Evolutionary conservation across 2,329 filamentous ascomycete species (phyloP).

Genomic region (Seiridium cupressi): DNA sequence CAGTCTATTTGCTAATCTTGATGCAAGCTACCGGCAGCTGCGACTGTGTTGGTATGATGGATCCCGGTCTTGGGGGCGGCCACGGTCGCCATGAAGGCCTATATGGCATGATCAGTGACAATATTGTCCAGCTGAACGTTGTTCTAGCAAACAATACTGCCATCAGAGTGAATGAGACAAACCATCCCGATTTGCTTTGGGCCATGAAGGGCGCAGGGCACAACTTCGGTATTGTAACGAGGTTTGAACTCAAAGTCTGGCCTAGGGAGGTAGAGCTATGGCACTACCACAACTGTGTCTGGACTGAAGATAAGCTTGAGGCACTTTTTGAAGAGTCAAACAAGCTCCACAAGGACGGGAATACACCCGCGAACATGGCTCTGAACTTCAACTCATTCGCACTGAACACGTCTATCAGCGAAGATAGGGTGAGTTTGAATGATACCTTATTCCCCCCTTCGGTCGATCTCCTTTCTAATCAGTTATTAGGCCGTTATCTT

Average conservation of each 20-base stretch:
- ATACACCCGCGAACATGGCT: not conserved
- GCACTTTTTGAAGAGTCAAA: slow-evolving; percentile 18
- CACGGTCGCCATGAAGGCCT: slow-evolving; percentile 9
- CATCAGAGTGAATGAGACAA: slow-evolving; percentile 35
- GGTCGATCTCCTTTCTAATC: not conserved
- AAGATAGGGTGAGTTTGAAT: not conserved
- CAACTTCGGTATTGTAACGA: slow-evolving; percentile 42
- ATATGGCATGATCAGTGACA: slow-evolving; percentile 8
- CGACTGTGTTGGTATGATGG: slow-evolving; percentile 1
- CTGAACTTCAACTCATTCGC: not conserved
- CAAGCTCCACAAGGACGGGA: not conserved
- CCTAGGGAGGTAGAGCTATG: slow-evolving; percentile 17
- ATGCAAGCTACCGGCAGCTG: not conserved
- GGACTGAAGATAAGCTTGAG: slow-evolving; percentile 17
- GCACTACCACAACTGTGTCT: slow-evolving; percentile 23
- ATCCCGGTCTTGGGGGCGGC: slow-evolving; percentile 8
- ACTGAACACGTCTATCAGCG: slow-evolving; percentile 6
- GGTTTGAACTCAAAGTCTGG: slow-evolving; percentile 30
- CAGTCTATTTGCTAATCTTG: not conserved
- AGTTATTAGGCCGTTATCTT: not conserved
- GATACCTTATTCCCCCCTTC: not conserved
- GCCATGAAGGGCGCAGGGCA: slow-evolving; percentile 37
- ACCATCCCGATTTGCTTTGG: slow-evolving; percentile 43
- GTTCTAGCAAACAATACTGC: slow-evolving; percentile 36
- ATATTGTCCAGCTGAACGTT: slow-evolving; percentile 18